Evolutionary conservation across 768 basidiomycete genomes (phyloP).

Genomic region (Lentinus tigrinus): DNA sequence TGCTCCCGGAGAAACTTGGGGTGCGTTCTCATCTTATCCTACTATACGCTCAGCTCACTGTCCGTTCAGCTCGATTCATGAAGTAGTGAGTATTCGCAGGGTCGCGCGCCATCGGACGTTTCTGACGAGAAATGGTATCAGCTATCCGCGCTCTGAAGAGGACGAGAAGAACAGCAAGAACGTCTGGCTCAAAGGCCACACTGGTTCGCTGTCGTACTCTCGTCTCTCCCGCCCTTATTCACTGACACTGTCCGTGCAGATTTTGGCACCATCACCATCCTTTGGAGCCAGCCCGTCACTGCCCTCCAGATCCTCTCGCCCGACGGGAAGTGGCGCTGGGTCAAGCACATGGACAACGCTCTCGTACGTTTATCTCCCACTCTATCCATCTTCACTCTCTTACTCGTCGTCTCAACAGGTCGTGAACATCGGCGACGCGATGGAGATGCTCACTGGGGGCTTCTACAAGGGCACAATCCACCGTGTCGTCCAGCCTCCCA

Average conservation of each 20-base stretch:
- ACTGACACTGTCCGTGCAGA: constrained; percentile 18
- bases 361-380: constrained; percentile 23
- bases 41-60: background rate
- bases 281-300: constrained; percentile 39
- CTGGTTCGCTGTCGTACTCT: constrained; percentile 21
- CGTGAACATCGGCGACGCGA: constrained; percentile 35
- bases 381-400: background rate
- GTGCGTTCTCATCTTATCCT: constrained; percentile 16
- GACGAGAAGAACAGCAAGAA: constrained; percentile 31
- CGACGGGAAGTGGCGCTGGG: constrained; percentile 37
- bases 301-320: constrained; percentile 36
- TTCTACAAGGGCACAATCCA: constrained; percentile 37
- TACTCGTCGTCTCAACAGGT: constrained; percentile 29
- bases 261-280: constrained; percentile 33
- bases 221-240: background rate
- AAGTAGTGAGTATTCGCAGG: constrained; percentile 48
- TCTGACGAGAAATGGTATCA: constrained; percentile 3
- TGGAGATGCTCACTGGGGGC: constrained; percentile 35
- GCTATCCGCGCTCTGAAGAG: constrained; percentile 33
- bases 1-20: constrained; percentile 28
- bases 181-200: constrained; percentile 40
- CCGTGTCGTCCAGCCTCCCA: constrained; percentile 37
- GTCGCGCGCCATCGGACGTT: too few relatives aligned
- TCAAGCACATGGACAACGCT: constrained; percentile 36
- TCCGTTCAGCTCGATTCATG: constrained; percentile 54